Percentiles rank a stretch among this genome's conserved stretches.
These are phyloP conservation scores for Przewalskia tangutica DNA, from an alignment of 257 asterid genomes.

Conservation along the genomic window DNA sequence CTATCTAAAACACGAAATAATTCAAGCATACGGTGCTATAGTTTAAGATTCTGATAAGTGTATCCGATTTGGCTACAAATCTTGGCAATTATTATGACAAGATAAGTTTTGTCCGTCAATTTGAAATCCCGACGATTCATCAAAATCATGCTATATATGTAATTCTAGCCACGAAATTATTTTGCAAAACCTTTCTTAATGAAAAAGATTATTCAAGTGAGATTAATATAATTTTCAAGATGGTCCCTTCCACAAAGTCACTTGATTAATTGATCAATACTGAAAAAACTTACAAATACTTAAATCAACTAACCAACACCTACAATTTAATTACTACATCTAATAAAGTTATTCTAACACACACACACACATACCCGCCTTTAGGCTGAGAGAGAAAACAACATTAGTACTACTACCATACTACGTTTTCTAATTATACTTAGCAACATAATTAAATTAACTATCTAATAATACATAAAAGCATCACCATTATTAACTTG, in stretches of 20 bases:
- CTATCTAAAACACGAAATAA: no score
- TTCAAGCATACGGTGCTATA: no score
- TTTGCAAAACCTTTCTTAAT: no score
- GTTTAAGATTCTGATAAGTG: no score
- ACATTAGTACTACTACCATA: not conserved
- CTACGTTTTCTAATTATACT: not conserved
- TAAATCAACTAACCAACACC: not conserved
- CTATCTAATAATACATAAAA: slow-evolving; percentile 23
- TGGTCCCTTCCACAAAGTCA: not conserved
- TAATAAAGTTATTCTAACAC: not conserved
- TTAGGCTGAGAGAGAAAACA: not conserved
- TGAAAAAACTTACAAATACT: not conserved
- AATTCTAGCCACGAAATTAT: no score
- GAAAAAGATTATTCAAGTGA: no score
- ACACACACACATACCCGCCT: no score
- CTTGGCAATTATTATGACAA: no score
- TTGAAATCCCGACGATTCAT: no score
- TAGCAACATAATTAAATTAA: not conserved
- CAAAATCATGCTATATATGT: no score
- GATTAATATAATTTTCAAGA: not conserved
- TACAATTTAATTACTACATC: not conserved
- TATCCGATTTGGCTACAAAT: no score
- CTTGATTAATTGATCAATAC: not conserved
- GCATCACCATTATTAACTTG: slow-evolving; percentile 13
- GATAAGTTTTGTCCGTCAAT: no score